Evolutionary conservation across 768 basidiomycete genomes (phyloP), one percentile per base, ranked within the genome.

Genomic region (Lentinula aciculospora): DNA sequence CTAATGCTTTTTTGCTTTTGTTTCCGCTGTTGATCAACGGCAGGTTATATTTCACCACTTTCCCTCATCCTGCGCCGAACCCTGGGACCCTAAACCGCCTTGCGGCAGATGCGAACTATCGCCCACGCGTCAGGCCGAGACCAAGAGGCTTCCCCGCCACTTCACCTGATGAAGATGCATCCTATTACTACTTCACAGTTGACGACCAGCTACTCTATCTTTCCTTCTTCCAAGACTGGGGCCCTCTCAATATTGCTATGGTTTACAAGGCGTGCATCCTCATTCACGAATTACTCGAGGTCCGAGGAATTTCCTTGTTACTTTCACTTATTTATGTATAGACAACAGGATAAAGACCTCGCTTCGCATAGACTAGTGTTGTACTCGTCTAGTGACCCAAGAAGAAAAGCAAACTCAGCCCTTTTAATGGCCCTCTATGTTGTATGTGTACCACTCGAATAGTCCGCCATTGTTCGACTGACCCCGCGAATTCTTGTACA

Each of bases 151-250:
- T 81, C n/a, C 80, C 82, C 31, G 80, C 84, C 42, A 76, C 81
- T 25, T 80, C 88, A 15, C 83, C 87, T 23, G 89, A 93, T 64
- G 88, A 89, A 62, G 79, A 83, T 62, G 83, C 86, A 57, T 79
- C 81, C 54, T 92, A 91, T 70, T 91, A 92, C 74, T 96, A 88
- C 74, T 94, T 96, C 76, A 92, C 89, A 57, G 84, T 96, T 74
- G 94, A 97, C 72, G 88, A 94, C 77, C 89, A 93, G 63, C 80
- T 97, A 36, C 80, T 89, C 63, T 97, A 97, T 75, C 81, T 94
- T 62, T 92, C 89, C 31, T 97, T 97, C 81, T 95, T 89, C 70
- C 86, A 93, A 69, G 94, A 97, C 71, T 95, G 92, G 86, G 94
- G 94, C 13, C 94, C 94, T 29, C 77, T 94, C 55, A 94, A 94